These are phyloP conservation scores for Cyphellophora europaea DNA, from an alignment of 2,329 filamentous ascomycete genomes.

Conservation along the genomic window DNA sequence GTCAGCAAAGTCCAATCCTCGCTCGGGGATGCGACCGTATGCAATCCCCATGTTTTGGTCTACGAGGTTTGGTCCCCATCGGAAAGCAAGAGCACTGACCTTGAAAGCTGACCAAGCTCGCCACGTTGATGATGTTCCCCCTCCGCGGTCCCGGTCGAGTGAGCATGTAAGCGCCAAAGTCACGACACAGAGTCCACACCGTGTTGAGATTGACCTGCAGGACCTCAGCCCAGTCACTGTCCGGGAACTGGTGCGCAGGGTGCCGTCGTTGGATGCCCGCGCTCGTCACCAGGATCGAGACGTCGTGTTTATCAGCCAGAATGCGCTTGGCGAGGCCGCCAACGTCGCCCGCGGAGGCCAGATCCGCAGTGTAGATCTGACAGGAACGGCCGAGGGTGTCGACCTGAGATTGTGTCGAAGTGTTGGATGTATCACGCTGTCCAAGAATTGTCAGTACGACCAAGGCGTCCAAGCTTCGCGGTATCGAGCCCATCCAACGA, in stretches of 20 bases:
- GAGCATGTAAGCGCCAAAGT: constrained; percentile 73
- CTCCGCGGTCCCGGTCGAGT: constrained; percentile 31
- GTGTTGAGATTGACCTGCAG: constrained; percentile 79
- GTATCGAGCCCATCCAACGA: no score
- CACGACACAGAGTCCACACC: constrained; percentile 69
- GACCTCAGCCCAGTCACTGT: constrained; percentile 68
- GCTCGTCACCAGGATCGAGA: constrained; percentile 76
- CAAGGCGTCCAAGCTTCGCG: no score
- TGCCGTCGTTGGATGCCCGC: constrained; percentile 78
- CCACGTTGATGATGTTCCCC: constrained; percentile 67
- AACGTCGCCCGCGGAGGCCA: constrained; percentile 31
- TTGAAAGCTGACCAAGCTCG: constrained; percentile 71
- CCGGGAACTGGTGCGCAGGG: constrained; percentile 64
- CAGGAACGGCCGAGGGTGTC: constrained; percentile 30
- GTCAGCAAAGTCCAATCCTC: no score
- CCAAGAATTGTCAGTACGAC: no score
- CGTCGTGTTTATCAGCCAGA: constrained; percentile 38
- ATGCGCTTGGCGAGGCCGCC: constrained; percentile 30
- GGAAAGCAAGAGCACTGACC: no score
- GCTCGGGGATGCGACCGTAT: no score
- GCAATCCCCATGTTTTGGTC: no score
- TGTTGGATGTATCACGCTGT: constrained; percentile 45
- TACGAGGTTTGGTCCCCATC: no score
- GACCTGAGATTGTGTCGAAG: constrained; percentile 29
- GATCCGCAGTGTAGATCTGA: constrained; percentile 34